Base-by-base conservation (phyloP, 768 basidiomycete species). In the Agrocybe pediades region DNA sequence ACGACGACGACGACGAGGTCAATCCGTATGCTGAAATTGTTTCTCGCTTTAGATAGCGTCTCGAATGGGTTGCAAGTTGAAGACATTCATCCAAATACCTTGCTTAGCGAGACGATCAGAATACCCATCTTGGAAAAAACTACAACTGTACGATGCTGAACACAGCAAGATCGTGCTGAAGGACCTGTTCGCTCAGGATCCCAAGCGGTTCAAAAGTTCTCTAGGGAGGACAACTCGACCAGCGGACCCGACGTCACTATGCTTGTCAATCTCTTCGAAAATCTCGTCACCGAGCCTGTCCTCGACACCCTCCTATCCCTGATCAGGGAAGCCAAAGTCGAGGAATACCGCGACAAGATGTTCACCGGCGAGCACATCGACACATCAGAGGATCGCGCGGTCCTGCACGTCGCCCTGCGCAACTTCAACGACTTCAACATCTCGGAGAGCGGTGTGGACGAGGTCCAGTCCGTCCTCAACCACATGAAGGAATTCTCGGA, bases 281-380 rank as follows among this genome's bases (percentile, higher is more conserved):
- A 98, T 76, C 74, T 98, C 61, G 84, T 98, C 78, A 93, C 89
- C 54, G 77, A 91, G 65, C 85, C 90, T 51, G 86, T 98, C 72
- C 80, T 95, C 57, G 72, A 80, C 33, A 80, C 84, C 4, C 86
- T 98, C 44, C 78, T 98, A 60, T 69, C 77, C 13, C 86, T 99
- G 54, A 92, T 86, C 23, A 80, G 84, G 54, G 96, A 98, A 71
- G 95, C 95, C 25, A 73, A 84, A 44, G 84, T 98, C 52, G 94
- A 97, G 81, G 66, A 78, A 19, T 84, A 81, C 68, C 84, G 95
- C 49, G 90, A 98, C 71, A 86, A 85, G 72, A 97, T 98, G 95
- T 98, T 96, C 68, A 71, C 87, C 1, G 96, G 97, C 41, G 86
- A 90, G 69, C 97, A 97, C 72, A 98, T 98, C 81, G 98, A 98